Conservation (phyloP, 2,329 filamentous ascomycete species). For the Diplodia seriata region DNA sequence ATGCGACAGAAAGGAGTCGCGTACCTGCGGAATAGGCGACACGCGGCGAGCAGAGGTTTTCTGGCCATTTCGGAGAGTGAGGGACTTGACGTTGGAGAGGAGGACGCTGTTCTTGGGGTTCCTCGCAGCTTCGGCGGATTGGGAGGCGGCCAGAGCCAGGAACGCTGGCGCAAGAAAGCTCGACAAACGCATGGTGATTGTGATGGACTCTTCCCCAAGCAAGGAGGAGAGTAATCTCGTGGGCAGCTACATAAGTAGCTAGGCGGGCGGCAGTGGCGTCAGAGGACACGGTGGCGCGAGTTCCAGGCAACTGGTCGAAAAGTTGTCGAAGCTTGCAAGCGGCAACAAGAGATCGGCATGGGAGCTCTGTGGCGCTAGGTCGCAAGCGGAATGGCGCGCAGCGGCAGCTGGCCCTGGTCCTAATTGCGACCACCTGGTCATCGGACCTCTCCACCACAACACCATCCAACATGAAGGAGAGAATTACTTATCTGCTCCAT, state of each 20-base stretch:
- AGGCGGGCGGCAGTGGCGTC: constrained; percentile 24
- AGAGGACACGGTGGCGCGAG: constrained; percentile 30
- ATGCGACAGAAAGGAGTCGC: background rate
- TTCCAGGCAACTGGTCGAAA: background rate
- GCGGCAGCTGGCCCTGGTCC: constrained; percentile 3
- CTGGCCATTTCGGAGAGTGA: constrained; percentile 75
- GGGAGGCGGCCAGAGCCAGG: constrained; percentile 40
- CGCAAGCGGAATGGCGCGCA: background rate
- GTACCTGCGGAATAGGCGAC: constrained; percentile 68
- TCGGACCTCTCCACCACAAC: constrained; percentile 12
- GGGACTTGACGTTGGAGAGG: constrained; percentile 72
- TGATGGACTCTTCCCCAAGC: constrained; percentile 8
- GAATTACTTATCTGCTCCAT: constrained; percentile 77
- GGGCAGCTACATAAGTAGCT: constrained; percentile 20
- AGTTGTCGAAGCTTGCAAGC: background rate
- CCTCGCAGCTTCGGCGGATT: constrained; percentile 41
- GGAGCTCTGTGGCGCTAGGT: constrained; percentile 16
- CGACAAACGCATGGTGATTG: constrained; percentile 42
- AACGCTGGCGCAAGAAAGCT: constrained; percentile 44
- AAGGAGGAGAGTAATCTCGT: constrained; percentile 2
- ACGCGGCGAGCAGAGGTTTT: constrained; percentile 79
- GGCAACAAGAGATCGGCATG: background rate
- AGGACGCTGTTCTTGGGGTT: constrained; percentile 60
- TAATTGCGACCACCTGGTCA: constrained; percentile 30
- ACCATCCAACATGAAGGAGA: constrained; percentile 68